These are phyloP conservation scores for Leishmania major DNA, from an alignment of 208 protist genomes.

Conservation along the genomic window DNA sequence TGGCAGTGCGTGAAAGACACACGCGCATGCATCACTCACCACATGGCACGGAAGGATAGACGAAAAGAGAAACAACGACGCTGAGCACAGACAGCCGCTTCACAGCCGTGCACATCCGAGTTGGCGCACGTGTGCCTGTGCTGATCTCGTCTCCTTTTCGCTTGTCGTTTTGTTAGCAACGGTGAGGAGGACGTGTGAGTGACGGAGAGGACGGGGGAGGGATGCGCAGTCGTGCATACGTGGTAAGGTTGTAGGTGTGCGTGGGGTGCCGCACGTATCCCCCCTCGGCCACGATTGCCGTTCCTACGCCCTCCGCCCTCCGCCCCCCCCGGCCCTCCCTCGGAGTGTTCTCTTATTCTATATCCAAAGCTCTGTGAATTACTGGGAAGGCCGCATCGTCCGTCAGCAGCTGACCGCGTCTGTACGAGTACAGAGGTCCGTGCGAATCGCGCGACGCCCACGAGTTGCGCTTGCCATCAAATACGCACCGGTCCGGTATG, in stretches of 20 bases:
- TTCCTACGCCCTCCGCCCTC: too few relatives aligned
- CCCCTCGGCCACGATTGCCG: not conserved
- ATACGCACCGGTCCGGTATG: slow-evolving; percentile 75
- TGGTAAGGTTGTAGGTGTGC: not conserved
- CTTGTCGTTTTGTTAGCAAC: not conserved
- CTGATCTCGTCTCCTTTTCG: not conserved
- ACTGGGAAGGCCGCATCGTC: slow-evolving; percentile 72
- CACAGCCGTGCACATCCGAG: not conserved
- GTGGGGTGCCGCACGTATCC: not conserved
- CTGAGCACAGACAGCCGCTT: not conserved
- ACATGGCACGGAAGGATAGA: not conserved
- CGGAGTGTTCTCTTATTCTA: slow-evolving; percentile 46
- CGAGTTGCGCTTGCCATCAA: slow-evolving; percentile 70
- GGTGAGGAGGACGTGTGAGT: not conserved
- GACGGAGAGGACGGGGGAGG: not conserved
- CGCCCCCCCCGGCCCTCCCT: not conserved
- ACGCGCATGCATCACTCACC: not conserved
- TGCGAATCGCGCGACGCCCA: slow-evolving; percentile 74
- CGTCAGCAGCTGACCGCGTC: slow-evolving; percentile 64
- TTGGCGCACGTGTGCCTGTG: not conserved
- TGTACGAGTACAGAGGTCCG: slow-evolving; percentile 63
- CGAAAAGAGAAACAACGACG: not conserved
- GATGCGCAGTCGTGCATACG: not conserved
- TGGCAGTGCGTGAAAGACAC: not conserved
- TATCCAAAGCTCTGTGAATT: slow-evolving; percentile 77